Percentiles rank a stretch among this genome's conserved stretches.
phyloP scores from a whole-genome alignment of 257 asterid species.

The Galeopsis tetrahit region DNA sequence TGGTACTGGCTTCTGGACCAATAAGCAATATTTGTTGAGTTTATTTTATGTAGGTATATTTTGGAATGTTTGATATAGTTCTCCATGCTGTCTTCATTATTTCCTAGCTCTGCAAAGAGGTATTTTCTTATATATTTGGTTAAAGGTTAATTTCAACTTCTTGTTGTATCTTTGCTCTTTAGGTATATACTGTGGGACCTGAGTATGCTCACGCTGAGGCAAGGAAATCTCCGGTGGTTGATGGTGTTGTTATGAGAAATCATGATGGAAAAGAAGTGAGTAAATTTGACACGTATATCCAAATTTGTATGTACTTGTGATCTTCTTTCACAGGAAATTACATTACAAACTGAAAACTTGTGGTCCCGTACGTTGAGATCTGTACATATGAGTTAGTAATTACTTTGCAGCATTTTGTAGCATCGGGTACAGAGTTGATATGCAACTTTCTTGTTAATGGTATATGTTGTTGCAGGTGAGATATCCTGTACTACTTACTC shows the following conservation, averaged over 20 bases:
- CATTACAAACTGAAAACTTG: conserved; percentile 10
- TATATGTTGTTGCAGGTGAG: conserved; percentile 65
- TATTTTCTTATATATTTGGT: conserved; percentile 9
- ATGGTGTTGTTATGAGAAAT: conserved; percentile 99
- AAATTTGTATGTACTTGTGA: conserved; percentile 9
- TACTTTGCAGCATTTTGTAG: conserved; percentile 21
- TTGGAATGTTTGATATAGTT: too few relatives aligned
- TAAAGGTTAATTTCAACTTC: conserved; percentile 19
- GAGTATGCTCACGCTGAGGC: conserved; percentile 99
- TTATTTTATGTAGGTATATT: too few relatives aligned
- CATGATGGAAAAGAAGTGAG: conserved; percentile 98
- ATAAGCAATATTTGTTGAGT: background rate
- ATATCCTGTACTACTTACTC: conserved; percentile 97
- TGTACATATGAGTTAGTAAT: conserved; percentile 26
- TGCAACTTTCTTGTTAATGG: background rate
- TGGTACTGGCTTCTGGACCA: background rate
- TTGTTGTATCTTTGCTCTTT: conserved; percentile 20
- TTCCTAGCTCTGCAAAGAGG: background rate
- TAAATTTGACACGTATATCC: conserved; percentile 4
- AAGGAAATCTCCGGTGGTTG: conserved; percentile 98
- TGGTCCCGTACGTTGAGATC: conserved; percentile 5
- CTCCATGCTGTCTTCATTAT: too few relatives aligned
- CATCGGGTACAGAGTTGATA: background rate
- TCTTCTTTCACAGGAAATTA: conserved; percentile 7
- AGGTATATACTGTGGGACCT: conserved; percentile 98